Conservation (phyloP, 495 filamentous ascomycete species). For the Letharia columbiana region DNA sequence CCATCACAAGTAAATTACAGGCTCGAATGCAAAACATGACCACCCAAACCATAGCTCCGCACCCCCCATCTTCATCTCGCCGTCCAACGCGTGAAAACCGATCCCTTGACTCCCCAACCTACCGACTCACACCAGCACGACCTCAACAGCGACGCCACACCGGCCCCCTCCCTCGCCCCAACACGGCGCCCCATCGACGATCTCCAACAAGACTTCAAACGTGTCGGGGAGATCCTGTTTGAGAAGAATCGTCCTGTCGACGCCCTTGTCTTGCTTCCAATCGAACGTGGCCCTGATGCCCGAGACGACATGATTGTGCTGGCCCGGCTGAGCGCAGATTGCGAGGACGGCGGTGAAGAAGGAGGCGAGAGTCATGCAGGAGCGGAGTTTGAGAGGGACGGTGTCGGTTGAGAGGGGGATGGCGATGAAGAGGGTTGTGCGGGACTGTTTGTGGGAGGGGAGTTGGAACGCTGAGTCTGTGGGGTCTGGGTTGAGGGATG, state of each 20-base stretch:
- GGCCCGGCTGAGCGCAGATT: not conserved
- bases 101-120: not conserved
- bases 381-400: conserved; percentile 4
- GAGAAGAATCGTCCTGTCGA: not conserved
- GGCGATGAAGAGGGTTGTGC: conserved; percentile 7
- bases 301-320: not conserved
- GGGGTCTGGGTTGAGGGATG: not conserved
- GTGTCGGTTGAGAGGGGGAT: conserved; percentile 1
- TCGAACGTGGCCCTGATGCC: not conserved
- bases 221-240: not conserved
- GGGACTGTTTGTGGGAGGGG: conserved; percentile 1
- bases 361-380: not conserved
- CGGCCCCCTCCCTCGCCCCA: not conserved
- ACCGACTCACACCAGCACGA: not conserved
- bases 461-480: not conserved
- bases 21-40: not conserved
- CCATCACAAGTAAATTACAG: not conserved
- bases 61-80: not conserved
- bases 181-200: not conserved
- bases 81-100: not conserved
- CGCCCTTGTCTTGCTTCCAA: not conserved
- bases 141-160: conserved; percentile 7
- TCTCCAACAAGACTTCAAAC: not conserved
- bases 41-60: not conserved
- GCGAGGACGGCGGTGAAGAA: conserved; percentile 4